phyloP scores from a whole-genome alignment of 169 alveolate genomes.

The Neospora caninum region DNA sequence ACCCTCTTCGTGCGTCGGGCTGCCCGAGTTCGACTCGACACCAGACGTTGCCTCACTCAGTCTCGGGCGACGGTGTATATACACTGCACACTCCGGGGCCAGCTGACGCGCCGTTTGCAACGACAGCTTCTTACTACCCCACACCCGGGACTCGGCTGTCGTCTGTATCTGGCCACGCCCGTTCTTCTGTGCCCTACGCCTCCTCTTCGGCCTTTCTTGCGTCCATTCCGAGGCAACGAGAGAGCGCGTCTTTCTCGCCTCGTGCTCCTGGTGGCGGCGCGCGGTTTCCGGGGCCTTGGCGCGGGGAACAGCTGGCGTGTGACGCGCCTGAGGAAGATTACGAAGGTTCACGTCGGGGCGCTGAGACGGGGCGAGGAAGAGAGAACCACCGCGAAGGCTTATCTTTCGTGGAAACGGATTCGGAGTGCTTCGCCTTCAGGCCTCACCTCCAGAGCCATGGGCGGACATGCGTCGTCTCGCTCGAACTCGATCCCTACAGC shows the following conservation, averaged over 20 bases:
- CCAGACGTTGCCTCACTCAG: neutral
- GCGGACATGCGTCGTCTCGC: neutral
- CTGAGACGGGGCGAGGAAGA: no score
- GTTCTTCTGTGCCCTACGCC: neutral
- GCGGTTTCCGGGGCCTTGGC: neutral
- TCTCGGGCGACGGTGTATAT: neutral
- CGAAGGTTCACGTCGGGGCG: no score
- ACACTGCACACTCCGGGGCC: neutral
- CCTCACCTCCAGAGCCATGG: neutral
- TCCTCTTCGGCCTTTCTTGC: neutral
- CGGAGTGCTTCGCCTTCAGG: neutral
- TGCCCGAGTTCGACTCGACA: neutral
- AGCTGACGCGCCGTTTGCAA: neutral
- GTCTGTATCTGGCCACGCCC: no score
- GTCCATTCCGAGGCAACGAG: neutral
- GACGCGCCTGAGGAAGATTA: no score
- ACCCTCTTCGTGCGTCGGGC: no score
- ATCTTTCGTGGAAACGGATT: neutral
- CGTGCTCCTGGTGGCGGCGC: neutral
- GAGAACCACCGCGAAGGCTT: no score
- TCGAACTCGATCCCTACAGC: conserved; percentile 1
- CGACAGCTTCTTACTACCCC: neutral
- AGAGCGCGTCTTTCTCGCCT: neutral
- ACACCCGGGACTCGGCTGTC: neutral
- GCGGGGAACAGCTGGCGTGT: no score